A percentile compares a stretch with the other conserved stretches of the same genome.
phyloP scores from a whole-genome alignment of 768 basidiomycete genomes.

The button mushroom (Agaricus bisporus) region DNA sequence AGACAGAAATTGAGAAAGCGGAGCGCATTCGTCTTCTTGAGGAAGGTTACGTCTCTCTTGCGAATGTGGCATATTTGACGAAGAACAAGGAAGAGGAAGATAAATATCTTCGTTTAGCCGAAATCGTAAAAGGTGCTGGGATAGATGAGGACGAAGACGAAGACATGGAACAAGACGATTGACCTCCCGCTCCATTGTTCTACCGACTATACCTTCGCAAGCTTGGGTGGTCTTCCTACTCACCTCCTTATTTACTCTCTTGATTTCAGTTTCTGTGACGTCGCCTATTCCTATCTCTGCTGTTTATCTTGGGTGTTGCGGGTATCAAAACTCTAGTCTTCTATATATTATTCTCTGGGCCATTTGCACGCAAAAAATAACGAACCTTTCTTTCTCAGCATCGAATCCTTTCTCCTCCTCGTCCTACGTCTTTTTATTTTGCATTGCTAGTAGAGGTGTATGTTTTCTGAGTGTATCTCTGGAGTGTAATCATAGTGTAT shows the following conservation, averaged over 20 bases:
- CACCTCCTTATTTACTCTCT: not conserved
- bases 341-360: too few species aligned
- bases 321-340: too few species aligned
- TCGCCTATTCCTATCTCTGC: too few species aligned
- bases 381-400: not conserved
- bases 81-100: conserved; percentile 4
- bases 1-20: conserved; percentile 3
- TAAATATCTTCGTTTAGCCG: conserved; percentile 5
- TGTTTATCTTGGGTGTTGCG: too few species aligned
- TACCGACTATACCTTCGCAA: not conserved
- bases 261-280: not conserved
- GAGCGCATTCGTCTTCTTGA: conserved; percentile 2
- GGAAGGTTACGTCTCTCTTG: conserved; percentile 5
- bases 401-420: not conserved
- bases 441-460: not conserved
- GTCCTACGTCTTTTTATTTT: not conserved
- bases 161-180: conserved; percentile 7
- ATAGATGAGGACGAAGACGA: conserved; percentile 1
- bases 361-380: not conserved
- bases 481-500: not conserved
- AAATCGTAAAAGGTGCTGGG: not conserved
- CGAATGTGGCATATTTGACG: conserved; percentile 6
- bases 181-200: not conserved
- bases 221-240: not conserved
- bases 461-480: not conserved